Percentiles rank a stretch among this genome's conserved stretches.
Conservation (phyloP, 495 filamentous ascomycete species). For the Daldinia loculata region DNA sequence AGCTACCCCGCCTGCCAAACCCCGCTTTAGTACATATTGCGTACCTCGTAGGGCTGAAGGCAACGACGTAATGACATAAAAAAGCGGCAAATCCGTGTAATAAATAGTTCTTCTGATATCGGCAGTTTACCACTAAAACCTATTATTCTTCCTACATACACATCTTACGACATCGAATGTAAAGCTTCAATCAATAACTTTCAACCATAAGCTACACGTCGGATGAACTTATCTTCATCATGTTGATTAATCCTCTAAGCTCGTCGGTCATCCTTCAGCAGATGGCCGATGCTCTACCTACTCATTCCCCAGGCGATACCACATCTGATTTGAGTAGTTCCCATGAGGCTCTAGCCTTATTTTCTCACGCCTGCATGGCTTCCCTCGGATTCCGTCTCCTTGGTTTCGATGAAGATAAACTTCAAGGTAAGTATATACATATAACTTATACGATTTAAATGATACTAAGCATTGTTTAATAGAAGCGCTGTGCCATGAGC, state of each 20-base stretch:
- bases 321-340: conserved; percentile 73
- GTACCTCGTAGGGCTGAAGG: conserved; percentile 42
- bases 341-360: conserved; percentile 85
- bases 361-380: conserved; percentile 83
- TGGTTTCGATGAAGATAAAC: conserved; percentile 83
- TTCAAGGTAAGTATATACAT: conserved; percentile 58
- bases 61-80: conserved; percentile 42
- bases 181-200: not conserved
- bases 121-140: conserved; percentile 5
- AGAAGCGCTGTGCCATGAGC: conserved; percentile 53
- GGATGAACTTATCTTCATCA: conserved; percentile 22
- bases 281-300: conserved; percentile 67
- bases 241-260: conserved; percentile 49
- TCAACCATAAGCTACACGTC: not conserved
- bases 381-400: conserved; percentile 82
- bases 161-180: not conserved
- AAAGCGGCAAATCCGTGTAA: conserved; percentile 11
- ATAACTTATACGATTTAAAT: conserved; percentile 27
- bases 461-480: conserved; percentile 14
- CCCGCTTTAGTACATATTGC: conserved; percentile 28
- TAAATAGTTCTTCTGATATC: conserved; percentile 10
- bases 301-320: conserved; percentile 59
- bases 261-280: conserved; percentile 55
- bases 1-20: conserved; percentile 44
- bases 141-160: not conserved